Evolutionary conservation across 2,329 filamentous ascomycete species (phyloP).

Genomic region (Arthrobotrys pseudoclavata): DNA sequence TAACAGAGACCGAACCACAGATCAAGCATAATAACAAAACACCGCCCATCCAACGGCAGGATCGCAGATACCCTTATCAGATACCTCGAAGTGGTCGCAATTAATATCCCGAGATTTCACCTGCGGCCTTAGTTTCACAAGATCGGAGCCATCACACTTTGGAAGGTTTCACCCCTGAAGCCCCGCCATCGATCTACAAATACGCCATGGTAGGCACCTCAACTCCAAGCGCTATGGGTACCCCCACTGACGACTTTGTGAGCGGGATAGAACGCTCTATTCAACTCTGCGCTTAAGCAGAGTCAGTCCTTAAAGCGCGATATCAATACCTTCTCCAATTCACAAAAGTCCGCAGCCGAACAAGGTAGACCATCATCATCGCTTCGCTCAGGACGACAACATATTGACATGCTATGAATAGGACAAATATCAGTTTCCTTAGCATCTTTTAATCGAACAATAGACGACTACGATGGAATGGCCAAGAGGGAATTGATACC

Average conservation of each 20-base stretch:
- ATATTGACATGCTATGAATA: constrained; percentile 27
- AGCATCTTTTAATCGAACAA: constrained; percentile 84
- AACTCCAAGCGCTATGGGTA: neutral
- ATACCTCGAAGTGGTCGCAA: neutral
- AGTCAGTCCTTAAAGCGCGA: constrained; percentile 83
- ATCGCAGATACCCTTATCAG: neutral
- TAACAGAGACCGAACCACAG: neutral
- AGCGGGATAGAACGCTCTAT: constrained; percentile 78
- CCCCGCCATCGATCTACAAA: constrained; percentile 8
- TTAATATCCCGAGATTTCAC: neutral
- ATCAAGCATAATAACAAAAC: neutral
- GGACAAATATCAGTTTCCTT: constrained; percentile 84
- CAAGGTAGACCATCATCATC: constrained; percentile 60
- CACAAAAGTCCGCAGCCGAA: constrained; percentile 73
- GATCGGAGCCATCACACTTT: neutral
- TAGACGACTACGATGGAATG: constrained; percentile 90
- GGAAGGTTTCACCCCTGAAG: constrained; percentile 41
- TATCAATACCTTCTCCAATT: constrained; percentile 73
- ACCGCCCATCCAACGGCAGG: constrained; percentile 5
- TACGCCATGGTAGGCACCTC: constrained; percentile 25
- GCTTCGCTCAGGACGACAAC: neutral
- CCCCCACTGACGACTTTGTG: constrained; percentile 7
- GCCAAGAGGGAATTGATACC: constrained; percentile 90
- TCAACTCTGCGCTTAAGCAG: constrained; percentile 88
- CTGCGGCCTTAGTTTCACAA: neutral